phyloP scores from a whole-genome alignment of 148 eudicot species.

The Camellia lanceoleosa region DNA sequence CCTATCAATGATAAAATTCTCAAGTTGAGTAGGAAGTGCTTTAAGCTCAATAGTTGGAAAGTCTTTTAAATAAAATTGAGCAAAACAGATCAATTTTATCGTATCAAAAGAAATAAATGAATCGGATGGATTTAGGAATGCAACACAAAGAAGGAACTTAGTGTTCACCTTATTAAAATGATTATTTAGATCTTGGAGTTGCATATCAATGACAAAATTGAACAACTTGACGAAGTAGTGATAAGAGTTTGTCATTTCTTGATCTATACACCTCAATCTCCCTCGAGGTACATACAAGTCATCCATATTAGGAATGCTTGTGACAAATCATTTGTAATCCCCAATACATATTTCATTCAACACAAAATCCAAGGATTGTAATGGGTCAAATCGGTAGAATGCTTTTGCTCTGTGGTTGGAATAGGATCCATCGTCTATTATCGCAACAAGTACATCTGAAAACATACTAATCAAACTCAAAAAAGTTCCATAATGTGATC shows the following conservation, averaged over 20 bases:
- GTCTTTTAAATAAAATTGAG: neutral
- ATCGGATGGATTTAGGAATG: neutral
- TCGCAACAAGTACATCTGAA: constrained; percentile 19
- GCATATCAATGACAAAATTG: too few relatives aligned
- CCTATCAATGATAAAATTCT: neutral
- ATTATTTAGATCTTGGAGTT: too few relatives aligned
- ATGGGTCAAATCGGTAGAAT: too few relatives aligned
- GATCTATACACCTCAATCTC: neutral
- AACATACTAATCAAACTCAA: constrained; percentile 9
- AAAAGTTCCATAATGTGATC: constrained; percentile 23
- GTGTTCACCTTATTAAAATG: too few relatives aligned
- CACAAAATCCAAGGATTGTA: neutral
- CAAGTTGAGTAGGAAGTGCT: neutral
- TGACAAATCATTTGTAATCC: constrained; percentile 5
- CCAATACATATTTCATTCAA: neutral
- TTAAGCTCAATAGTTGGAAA: neutral
- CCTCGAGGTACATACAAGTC: neutral
- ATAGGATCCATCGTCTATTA: constrained; percentile 7
- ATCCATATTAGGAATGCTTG: neutral
- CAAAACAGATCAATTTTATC: neutral
- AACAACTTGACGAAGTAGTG: too few relatives aligned
- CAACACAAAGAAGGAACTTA: too few relatives aligned
- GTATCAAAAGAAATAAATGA: neutral
- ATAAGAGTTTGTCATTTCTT: neutral
- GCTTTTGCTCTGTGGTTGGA: neutral